Evolutionary conservation across 768 basidiomycete species (phyloP), one percentile per base, ranked within the genome.

Genomic region (Boletus pseudo-olivaceus): DNA sequence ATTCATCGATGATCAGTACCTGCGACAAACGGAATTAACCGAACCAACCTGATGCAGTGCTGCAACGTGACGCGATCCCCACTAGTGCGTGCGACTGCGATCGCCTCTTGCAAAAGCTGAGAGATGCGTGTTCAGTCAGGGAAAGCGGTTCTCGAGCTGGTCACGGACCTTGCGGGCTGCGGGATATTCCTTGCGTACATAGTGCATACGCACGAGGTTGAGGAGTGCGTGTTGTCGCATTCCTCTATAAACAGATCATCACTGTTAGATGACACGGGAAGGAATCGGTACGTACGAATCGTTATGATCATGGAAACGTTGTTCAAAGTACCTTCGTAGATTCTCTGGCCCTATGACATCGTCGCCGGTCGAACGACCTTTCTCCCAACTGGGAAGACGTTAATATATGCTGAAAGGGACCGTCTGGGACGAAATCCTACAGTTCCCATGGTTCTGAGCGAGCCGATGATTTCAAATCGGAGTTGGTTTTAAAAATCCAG

Each of bases 281-380:
- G 40, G 5, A 38, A 44, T 26, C 29, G 26, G 41, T 8, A 76
- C 89, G 61, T 55, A 91, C 90, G 89, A 93, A 67, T 93, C 90
- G 58, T 83, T 85, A 33, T 76, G 79, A 52, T 87, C 83, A 57
- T 91, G 86, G 62, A 93, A 93, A 63, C 83, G 86, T 55, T 93
- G 91, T 65, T 93, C 90, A 59, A 93, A 93, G 67, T 88, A 93
- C 49, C 81, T 74, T 33, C 90, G 80, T 37, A 93, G 70, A 59
- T 82, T 85, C 59, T 90, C 89, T 3, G 81, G 76, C 0, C 88
- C 89, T 9, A 79, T 60, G 42, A 82, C 82, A 57, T 84, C 84
- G 67, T 93, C 90, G 0, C 87, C 88, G 6, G 80, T 78, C 12
- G 78, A 75, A n/a, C 78, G 64, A 7, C 79, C 82, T 51, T 80